These are phyloP conservation scores for Ophiostoma sp. DNA, from an alignment of 2,329 filamentous ascomycete species.

Conservation along the genomic window DNA sequence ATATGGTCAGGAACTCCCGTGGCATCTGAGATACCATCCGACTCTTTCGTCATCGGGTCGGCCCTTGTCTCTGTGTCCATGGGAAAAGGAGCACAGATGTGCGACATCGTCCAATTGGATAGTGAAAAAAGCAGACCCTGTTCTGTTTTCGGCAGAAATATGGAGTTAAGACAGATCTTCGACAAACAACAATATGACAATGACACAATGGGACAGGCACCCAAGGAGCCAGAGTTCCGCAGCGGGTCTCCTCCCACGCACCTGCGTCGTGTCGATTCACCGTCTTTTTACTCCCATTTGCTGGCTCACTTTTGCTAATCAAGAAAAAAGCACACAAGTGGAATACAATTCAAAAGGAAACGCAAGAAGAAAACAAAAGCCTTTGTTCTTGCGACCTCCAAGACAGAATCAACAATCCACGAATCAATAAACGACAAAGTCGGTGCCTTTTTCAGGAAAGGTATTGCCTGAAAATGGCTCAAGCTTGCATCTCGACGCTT, in stretches of 20 bases:
- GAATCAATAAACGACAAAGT: background rate
- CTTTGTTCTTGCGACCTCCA: background rate
- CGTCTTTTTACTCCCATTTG: slow-evolving; percentile 3
- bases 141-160: background rate
- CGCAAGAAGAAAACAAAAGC: background rate
- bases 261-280: background rate
- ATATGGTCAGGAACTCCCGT: background rate
- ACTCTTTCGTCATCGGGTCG: slow-evolving; percentile 19
- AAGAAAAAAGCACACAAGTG: background rate
- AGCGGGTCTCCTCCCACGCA: background rate
- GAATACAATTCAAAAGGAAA: background rate
- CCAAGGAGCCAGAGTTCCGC: background rate
- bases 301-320: background rate
- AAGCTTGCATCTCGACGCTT: background rate
- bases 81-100: background rate
- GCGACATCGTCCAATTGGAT: background rate
- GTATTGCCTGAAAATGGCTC: background rate
- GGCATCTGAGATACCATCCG: background rate
- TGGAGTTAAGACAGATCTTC: background rate
- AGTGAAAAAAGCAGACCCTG: background rate
- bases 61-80: slow-evolving; percentile 21
- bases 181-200: background rate
- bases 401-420: background rate
- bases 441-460: background rate
- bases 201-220: background rate